Base-by-base conservation (phyloP, 1,284 basidiomycete species). In the Tilletiaria anomala region DNA sequence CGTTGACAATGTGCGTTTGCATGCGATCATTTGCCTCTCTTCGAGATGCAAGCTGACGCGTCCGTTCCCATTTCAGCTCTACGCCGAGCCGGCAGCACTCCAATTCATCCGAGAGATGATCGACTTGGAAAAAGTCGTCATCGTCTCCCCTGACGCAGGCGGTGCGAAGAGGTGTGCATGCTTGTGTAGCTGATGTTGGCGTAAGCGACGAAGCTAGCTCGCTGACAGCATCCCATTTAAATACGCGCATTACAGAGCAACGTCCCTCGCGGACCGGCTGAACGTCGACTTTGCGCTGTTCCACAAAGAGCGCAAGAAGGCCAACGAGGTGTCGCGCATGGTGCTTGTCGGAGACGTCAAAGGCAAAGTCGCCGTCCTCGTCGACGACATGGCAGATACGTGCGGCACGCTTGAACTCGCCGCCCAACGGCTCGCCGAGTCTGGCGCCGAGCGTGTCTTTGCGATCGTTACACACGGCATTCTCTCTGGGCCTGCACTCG, bases 251-350 rank as follows among this genome's bases (percentile, higher is more conserved):
- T 34, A 6, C 68, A 93, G 88, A 58, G 93, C 91, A 16, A 96
- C 93, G 10, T 88, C 88, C 22, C 89, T 99, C 54, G 93, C 93
- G 14, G 93, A 96, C 70, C 79, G 87, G 37, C 75, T 97, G 45
- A 87, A 91, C 38, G 83, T 96, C 54, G 93, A 97, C 67, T 97
- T 99, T 73, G 93, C 93, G 22, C 74, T 99, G 44, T 97, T 97
- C 76, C 93, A 99, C 78, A 99, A 99, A 70, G 93, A 99, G 71
- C 82, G 93, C 47, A 97, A 96, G 72, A 96, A 93, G 75, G 93
- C 91, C 31, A 97, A 96, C 71, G 87, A 96, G 62, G 91, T 99
- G 16, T 94, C 89, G 39, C 80, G 93, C 45, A 99, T 99, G 93
- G 80, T 97, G 36, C 79, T 99, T 39, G 93, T 99, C 46, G 93